Evolutionary conservation across 345 rosid genomes (phyloP).

Genomic region (Noccaea bulbosa): DNA sequence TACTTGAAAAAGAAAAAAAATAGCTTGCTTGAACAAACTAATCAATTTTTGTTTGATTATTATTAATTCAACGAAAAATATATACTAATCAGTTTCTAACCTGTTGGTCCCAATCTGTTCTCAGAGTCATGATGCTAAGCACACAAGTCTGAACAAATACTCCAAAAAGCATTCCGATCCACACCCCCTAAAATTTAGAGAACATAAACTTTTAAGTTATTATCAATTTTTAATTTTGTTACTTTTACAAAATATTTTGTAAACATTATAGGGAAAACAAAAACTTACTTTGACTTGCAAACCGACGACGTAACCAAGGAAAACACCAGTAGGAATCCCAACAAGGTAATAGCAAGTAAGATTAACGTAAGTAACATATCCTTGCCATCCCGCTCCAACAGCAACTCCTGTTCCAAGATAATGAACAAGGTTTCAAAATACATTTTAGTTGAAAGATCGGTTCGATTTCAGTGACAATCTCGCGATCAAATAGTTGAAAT

Average conservation of each 20-base stretch:
- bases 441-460: neutral
- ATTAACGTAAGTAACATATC: constrained; percentile 72
- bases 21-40: constrained; percentile 1
- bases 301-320: constrained; percentile 58
- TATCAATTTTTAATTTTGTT: too few relatives aligned
- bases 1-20: too few relatives aligned
- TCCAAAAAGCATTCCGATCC: constrained; percentile 83
- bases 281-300: constrained; percentile 65
- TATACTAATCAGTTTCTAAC: constrained; percentile 36
- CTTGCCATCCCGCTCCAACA: too few relatives aligned
- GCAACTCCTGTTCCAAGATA: constrained; percentile 66
- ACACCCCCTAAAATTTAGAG: constrained; percentile 60
- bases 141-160: constrained; percentile 64
- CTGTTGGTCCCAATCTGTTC: constrained; percentile 86
- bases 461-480: neutral
- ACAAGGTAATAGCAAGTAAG: constrained; percentile 70
- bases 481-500: neutral
- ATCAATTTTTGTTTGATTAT: neutral
- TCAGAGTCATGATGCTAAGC: constrained; percentile 55
- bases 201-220: neutral
- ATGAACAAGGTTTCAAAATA: neutral
- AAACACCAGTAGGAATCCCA: constrained; percentile 67
- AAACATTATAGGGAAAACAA: neutral
- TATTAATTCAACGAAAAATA: neutral
- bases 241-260: too few relatives aligned